These are phyloP conservation scores for Penicillium argentinense DNA, from an alignment of 495 filamentous ascomycete genomes.

Conservation along the genomic window DNA sequence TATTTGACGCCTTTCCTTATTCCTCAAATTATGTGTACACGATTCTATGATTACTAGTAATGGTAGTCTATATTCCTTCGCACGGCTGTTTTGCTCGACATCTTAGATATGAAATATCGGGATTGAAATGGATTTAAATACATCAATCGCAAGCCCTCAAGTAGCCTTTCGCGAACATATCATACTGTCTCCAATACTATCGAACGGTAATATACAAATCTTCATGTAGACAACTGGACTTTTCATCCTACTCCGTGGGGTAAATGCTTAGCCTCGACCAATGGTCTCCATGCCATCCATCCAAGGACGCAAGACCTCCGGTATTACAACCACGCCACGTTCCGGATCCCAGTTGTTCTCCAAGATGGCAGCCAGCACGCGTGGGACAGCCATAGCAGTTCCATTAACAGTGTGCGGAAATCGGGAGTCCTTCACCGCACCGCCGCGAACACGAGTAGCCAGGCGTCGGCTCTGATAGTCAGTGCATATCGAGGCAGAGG, in stretches of 20 bases:
- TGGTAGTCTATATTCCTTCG: background rate
- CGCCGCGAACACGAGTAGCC: constrained; percentile 63
- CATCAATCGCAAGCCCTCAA: no score
- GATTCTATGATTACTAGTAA: constrained; percentile 19
- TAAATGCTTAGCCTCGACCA: constrained; percentile 16
- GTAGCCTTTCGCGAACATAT: no score
- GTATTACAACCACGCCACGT: constrained; percentile 63
- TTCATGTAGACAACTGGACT: no score
- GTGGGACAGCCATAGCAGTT: constrained; percentile 86
- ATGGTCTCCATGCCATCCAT: constrained; percentile 78
- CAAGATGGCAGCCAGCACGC: constrained; percentile 85
- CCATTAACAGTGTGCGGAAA: constrained; percentile 92
- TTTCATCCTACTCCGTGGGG: background rate
- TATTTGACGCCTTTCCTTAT: constrained; percentile 12
- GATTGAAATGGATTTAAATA: background rate
- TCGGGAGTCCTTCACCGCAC: constrained; percentile 38
- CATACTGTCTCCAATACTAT: background rate
- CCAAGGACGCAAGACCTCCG: constrained; percentile 73
- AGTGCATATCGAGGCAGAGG: constrained; percentile 84
- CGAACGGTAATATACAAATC: background rate
- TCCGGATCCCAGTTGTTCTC: constrained; percentile 87
- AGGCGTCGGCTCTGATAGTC: constrained; percentile 90
- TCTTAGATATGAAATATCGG: no score
- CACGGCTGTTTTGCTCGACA: background rate
- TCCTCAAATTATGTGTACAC: constrained; percentile 20